Evolutionary conservation across 176 grass and related monocot species (phyloP).

Genomic region (Oryza coarctata): DNA sequence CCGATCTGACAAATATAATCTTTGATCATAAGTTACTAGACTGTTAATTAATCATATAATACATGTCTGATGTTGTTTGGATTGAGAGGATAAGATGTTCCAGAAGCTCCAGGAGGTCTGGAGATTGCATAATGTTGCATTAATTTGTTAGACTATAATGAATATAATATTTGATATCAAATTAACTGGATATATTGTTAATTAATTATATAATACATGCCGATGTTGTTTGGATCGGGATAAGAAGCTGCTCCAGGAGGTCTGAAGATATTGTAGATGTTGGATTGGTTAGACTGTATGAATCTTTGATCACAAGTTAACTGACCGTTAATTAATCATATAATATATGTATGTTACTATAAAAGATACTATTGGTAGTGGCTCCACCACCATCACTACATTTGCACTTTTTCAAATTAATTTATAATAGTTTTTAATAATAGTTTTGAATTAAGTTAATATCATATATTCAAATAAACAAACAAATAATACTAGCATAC

Average conservation of each 20-base stretch:
- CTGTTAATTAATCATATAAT: background rate
- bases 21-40: background rate
- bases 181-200: too few relatives aligned
- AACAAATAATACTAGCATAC: too few relatives aligned
- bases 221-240: background rate
- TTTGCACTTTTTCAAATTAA: too few relatives aligned
- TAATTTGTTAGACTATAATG: background rate
- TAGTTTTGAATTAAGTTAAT: too few relatives aligned
- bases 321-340: background rate
- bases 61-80: background rate
- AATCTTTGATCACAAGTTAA: background rate
- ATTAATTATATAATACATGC: too few relatives aligned
- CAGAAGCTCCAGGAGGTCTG: background rate
- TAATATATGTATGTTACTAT: background rate
- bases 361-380: too few relatives aligned
- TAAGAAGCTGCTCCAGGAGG: background rate
- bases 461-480: too few relatives aligned
- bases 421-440: too few relatives aligned
- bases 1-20: too few relatives aligned
- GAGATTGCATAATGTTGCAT: background rate
- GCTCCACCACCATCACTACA: too few relatives aligned
- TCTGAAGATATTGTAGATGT: background rate
- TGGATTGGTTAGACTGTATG: background rate
- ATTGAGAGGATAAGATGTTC: background rate
- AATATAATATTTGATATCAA: too few relatives aligned